Evolutionary conservation across 2,329 filamentous ascomycete species (phyloP), one percentile per base, ranked within the genome.

Genomic region (Hypoxylon sp.): DNA sequence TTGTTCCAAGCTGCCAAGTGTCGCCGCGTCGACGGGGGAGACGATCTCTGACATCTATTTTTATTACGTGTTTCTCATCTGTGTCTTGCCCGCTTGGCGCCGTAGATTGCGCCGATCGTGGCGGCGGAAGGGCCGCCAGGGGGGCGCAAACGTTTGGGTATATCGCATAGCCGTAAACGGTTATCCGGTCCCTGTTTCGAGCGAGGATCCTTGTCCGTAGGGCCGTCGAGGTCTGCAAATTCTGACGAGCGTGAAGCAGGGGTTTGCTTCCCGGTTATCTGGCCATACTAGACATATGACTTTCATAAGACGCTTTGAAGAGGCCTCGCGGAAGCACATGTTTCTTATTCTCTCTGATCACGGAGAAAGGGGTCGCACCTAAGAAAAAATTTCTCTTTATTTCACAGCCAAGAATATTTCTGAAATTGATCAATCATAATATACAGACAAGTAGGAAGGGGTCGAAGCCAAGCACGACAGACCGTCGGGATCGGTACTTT

Each of bases 1-100:
- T 35, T 35, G 15, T 35, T 15, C 31, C 5, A 15, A 35, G 20
- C 33, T 43, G 20, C 13, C 21, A n/a, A 47, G 42, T 50, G 27
- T 48, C 48, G 56, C 48, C 27, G 29, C 33, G 33, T 38, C 10
- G 26, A 45, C 45, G 48, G 53, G n/a, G n/a, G n/a, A n/a, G n/a
- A 27, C 33, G 48, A 29, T 49, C 20, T 56, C 55, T 45, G 55
- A 52, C 46, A 46, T 54, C 56, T 62, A 60, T 60, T 62, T 60
- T 54, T 55, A 49, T 51, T 48, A 23, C 40, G 35, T 41, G 58
- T 55, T 62, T 62, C 55, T 53, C 50, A 55, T 43, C 46, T 24
- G 38, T 35, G 37, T 48, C 49, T 56, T 40, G 35, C 35, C n/a
- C 41, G 26, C 60, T 59, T 63, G 56, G 60, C 59, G n/a, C 17